phyloP scores from a whole-genome alignment of 805 yeast species.

The Komagataella populi region DNA sequence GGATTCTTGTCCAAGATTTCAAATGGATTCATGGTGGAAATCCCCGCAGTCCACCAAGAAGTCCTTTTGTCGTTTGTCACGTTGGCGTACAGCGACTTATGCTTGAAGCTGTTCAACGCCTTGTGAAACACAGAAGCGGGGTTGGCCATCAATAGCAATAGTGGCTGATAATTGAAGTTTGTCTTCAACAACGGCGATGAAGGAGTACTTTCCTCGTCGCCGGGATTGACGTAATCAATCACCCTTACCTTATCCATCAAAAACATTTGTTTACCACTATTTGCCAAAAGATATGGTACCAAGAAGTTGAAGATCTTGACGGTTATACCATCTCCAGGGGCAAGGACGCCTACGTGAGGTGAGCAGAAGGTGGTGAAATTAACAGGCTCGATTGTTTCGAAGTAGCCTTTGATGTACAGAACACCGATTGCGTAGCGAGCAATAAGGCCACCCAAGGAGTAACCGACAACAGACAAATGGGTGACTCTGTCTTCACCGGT shows the following conservation, averaged over 20 bases:
- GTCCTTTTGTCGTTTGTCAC: constrained; percentile 71
- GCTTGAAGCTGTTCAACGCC: constrained; percentile 38
- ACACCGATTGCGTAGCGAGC: constrained; percentile 74
- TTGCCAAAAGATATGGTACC: constrained; percentile 55
- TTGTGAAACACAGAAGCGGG: constrained; percentile 44
- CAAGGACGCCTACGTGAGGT: constrained; percentile 56
- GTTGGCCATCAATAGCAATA: constrained; percentile 54
- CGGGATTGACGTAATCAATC: constrained; percentile 2
- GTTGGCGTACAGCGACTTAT: constrained; percentile 56
- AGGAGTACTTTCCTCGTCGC: background rate
- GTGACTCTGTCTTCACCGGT: constrained; percentile 26
- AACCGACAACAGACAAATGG: constrained; percentile 72
- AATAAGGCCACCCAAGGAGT: constrained; percentile 81
- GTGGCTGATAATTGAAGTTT: constrained; percentile 22
- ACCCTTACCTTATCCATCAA: constrained; percentile 28
- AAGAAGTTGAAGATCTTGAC: constrained; percentile 44
- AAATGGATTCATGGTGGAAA: constrained; percentile 49
- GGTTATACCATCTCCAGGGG: constrained; percentile 40
- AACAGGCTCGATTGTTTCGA: constrained; percentile 35
- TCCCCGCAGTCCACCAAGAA: constrained; percentile 74
- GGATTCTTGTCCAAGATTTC: constrained; percentile 19
- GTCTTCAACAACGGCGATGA: background rate
- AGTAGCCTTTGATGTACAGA: constrained; percentile 36
- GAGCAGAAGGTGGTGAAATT: constrained; percentile 51
- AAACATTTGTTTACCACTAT: constrained; percentile 66